phyloP scores from a whole-genome alignment of 768 basidiomycete species.

The Trametes punicea region DNA sequence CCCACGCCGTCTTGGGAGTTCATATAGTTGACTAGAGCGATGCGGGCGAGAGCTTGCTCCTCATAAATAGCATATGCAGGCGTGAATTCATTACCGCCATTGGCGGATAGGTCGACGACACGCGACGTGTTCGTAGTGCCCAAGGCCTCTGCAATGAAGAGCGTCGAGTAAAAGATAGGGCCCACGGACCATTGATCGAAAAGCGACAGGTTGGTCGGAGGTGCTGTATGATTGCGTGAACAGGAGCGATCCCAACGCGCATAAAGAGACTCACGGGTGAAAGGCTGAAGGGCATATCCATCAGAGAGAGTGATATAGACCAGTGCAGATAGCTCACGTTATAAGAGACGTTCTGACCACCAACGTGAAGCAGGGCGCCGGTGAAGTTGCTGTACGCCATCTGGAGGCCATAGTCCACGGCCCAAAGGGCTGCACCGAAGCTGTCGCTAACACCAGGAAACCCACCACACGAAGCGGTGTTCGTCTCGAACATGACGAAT shows the following conservation, averaged over 20 bases:
- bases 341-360: constrained; percentile 63
- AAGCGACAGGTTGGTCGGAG: constrained; percentile 51
- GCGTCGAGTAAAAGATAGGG: constrained; percentile 67
- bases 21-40: constrained; percentile 73
- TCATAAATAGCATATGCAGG: constrained; percentile 75
- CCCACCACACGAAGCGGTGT: constrained; percentile 50
- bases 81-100: constrained; percentile 48
- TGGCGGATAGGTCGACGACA: constrained; percentile 62
- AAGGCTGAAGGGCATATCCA: constrained; percentile 28
- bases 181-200: constrained; percentile 73
- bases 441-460: constrained; percentile 54
- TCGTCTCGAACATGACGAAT: constrained; percentile 57
- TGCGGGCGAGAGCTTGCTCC: constrained; percentile 53
- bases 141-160: constrained; percentile 68
- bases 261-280: constrained; percentile 31
- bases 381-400: constrained; percentile 49
- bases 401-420: constrained; percentile 49
- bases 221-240: constrained; percentile 36
- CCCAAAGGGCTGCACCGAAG: constrained; percentile 54
- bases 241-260: not conserved
- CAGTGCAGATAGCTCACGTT: constrained; percentile 42
- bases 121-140: constrained; percentile 63
- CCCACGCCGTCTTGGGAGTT: constrained; percentile 55
- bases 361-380: constrained; percentile 46
- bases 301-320: not conserved